A percentile compares a stretch with the other conserved stretches of the same genome.
These are phyloP conservation scores for Epichloe typhina DNA, from an alignment of 2,329 filamentous ascomycete genomes.

Conservation along the genomic window DNA sequence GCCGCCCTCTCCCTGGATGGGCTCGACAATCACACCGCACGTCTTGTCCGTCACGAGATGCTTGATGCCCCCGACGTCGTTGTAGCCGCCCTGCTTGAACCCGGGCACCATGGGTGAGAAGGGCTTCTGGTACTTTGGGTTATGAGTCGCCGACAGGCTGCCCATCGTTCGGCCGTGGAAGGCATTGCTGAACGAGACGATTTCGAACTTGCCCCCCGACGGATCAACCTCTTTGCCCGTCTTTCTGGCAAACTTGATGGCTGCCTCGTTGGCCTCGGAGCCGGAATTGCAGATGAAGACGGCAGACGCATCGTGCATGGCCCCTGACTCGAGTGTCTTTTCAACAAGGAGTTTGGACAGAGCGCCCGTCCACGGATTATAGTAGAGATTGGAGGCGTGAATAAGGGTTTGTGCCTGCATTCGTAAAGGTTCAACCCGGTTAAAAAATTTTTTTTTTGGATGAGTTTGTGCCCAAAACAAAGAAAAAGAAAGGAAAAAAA, in stretches of 20 bases:
- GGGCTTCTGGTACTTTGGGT: slow-evolving; percentile 92
- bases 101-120: slow-evolving; percentile 94
- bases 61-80: slow-evolving; percentile 61
- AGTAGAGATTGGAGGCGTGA: slow-evolving; percentile 91
- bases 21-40: slow-evolving; percentile 90
- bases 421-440: neutral
- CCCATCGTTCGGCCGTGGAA: slow-evolving; percentile 98
- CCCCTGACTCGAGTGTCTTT: slow-evolving; percentile 66
- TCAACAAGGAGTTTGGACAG: slow-evolving; percentile 77
- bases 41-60: slow-evolving; percentile 71
- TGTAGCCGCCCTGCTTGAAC: slow-evolving; percentile 76
- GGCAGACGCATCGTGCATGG: slow-evolving; percentile 63
- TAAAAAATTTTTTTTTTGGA: neutral
- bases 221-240: slow-evolving; percentile 65
- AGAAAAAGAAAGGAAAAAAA: neutral
- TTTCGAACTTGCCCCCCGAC: slow-evolving; percentile 60
- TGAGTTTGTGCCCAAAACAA: neutral
- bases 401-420: slow-evolving; percentile 55
- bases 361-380: slow-evolving; percentile 88
- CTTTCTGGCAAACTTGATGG: slow-evolving; percentile 93
- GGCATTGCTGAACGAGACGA: slow-evolving; percentile 82
- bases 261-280: slow-evolving; percentile 93
- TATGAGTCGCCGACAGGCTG: slow-evolving; percentile 85
- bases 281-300: slow-evolving; percentile 96
- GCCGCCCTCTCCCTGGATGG: slow-evolving; percentile 93